Percentiles rank a stretch among this genome's conserved stretches.
phyloP scores from a whole-genome alignment of 176 grass and related monocot species.

The Calamus simplicifolius region DNA sequence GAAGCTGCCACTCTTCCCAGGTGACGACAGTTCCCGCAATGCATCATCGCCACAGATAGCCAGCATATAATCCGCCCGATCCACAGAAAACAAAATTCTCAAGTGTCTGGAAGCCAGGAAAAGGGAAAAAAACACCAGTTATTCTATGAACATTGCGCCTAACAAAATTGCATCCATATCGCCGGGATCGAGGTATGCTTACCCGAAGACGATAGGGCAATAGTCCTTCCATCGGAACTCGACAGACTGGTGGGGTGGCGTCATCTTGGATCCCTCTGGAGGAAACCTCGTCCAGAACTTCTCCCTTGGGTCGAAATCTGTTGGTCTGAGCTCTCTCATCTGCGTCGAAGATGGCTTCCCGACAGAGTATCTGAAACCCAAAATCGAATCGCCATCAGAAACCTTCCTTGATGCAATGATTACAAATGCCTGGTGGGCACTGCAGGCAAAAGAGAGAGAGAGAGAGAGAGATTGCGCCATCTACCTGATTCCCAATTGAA shows the following conservation, averaged over 20 bases:
- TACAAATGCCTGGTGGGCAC: no score
- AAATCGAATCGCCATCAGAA: neutral
- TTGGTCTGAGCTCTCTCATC: conserved; percentile 38
- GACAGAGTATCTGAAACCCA: conserved; percentile 49
- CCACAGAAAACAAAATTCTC: conserved; percentile 63
- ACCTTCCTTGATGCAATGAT: neutral
- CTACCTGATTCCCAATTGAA: conserved; percentile 89
- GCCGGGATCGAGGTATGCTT: neutral
- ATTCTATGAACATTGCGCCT: neutral
- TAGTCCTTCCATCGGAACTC: conserved; percentile 92
- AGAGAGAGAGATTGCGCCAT: neutral
- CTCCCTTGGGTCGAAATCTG: conserved; percentile 70
- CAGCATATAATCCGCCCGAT: conserved; percentile 86
- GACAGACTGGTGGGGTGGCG: conserved; percentile 57
- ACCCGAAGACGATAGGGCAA: conserved; percentile 79
- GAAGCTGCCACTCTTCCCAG: conserved; percentile 78
- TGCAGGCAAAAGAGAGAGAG: neutral
- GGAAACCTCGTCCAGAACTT: conserved; percentile 82
- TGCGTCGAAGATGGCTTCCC: conserved; percentile 57
- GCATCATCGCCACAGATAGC: conserved; percentile 72
- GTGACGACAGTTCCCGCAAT: conserved; percentile 62
- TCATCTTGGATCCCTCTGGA: conserved; percentile 73
- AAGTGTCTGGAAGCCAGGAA: conserved; percentile 43
- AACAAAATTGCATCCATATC: no score
- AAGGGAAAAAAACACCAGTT: neutral